These are phyloP conservation scores for Lolium rigidum DNA, from an alignment of 176 grass and related monocot species.

Conservation along the genomic window DNA sequence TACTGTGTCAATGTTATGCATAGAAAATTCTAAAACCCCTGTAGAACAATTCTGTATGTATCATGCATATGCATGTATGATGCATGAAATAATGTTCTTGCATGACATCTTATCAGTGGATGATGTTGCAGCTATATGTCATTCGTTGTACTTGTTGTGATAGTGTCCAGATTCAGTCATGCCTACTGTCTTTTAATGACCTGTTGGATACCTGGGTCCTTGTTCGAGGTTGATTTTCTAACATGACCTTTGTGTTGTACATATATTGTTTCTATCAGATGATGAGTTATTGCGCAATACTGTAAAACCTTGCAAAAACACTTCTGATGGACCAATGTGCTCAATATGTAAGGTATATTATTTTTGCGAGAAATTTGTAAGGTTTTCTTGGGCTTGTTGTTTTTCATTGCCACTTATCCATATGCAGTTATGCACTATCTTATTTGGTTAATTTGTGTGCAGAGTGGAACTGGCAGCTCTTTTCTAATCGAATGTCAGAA, in stretches of 20 bases:
- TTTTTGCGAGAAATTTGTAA: slow-evolving; percentile 39
- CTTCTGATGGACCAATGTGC: slow-evolving; percentile 50
- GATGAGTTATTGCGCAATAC: slow-evolving; percentile 47
- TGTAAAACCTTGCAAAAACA: slow-evolving; percentile 34
- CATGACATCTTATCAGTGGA: not conserved
- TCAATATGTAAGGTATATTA: slow-evolving; percentile 58
- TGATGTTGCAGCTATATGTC: not conserved
- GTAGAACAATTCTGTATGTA: not conserved
- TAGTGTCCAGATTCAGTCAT: not conserved
- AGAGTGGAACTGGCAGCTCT: slow-evolving; percentile 56
- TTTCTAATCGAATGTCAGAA: slow-evolving; percentile 57
- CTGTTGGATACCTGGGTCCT: not conserved
- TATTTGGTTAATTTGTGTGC: slow-evolving; percentile 24
- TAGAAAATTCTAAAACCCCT: not conserved
- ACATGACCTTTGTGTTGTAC: slow-evolving; percentile 4
- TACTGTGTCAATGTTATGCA: not conserved
- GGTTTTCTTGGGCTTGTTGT: slow-evolving; percentile 16
- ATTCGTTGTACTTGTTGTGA: not conserved
- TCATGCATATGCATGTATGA: not conserved
- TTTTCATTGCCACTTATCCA: not conserved
- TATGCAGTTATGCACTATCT: not conserved
- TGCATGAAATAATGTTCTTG: not conserved
- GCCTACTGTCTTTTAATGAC: not conserved
- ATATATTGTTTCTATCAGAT: slow-evolving; percentile 40
- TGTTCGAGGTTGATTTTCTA: slow-evolving; percentile 23